Evolutionary conservation across 2,329 filamentous ascomycete genomes (phyloP), one percentile per base, ranked within the genome.

Genomic region (Tolypocladium pustulatum): DNA sequence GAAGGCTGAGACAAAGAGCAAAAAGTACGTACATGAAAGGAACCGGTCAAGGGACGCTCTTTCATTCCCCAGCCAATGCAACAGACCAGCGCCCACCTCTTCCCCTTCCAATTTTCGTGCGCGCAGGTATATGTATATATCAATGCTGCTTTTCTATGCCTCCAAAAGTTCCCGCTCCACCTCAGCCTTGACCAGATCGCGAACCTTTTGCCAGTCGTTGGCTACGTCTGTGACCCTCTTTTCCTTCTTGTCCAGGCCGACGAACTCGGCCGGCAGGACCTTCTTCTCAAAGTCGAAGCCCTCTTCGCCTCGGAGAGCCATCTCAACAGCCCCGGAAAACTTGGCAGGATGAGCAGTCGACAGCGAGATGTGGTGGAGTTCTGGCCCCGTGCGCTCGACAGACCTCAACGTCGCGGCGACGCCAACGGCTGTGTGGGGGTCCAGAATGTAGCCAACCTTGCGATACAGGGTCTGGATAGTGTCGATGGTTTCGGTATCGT

Each of bases 311-410:
- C 85, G 81, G 60, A 97, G 78, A 0, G 93, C 91, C 54, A 88
- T 66, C 65, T 92, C 88, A 1, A 99, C 93, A 0, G 92, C 92
- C 37, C 84, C 84, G 0, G 88, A 86, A 69, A 99, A 99, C 74
- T 99, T 99, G 61, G 93, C 94, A 0, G 94, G 93, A 73, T 99
- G 94, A 2, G 94, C 94, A 2, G 94, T 99, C 1, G 92, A 90
- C 3, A 99, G 83, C 1, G 91, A 86, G 67, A 99, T 88, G 71
- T 96, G 89, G n/a, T 74, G 78, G 57, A 86, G 75, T 20, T 76
- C 76, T 2, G 78, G 71, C 34, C 74, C 74, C 0, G 77, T 72
- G 15, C 84, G 78, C 51, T 76, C 70, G 38, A 89, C 79, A 3
- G 90, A 91, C 59, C 91, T 82, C 58, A 85, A 71, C 0, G 92